Base-by-base conservation (phyloP, 805 yeast genomes). In the Metschnikowia matae region DNA sequence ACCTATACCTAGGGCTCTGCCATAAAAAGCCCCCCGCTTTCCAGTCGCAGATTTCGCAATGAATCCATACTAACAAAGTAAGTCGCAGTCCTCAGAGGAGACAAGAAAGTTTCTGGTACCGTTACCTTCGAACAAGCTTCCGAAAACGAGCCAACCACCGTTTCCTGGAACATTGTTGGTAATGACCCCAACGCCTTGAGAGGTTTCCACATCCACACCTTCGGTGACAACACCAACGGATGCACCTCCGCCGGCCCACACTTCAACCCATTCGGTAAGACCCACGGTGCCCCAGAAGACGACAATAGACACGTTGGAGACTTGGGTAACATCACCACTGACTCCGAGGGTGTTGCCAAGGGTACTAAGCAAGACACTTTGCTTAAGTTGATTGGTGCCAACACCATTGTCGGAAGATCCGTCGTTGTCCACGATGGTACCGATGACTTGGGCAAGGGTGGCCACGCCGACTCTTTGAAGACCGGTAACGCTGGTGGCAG, bases 161-260 rank as follows among this genome's bases (percentile, higher is more conserved):
- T 94, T 61, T 62, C 90, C 20, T 94, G 89, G 84, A 95, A 92
- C 64, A 87, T 94, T 67, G 65, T 82, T 51, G 99, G 99, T 70
- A 89, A 90, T 74, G 84, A 82, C 59, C 77, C 97, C 54, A 85
- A 88, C 65, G 92, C 96, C 46, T 75, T 80, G 68, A 85, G 96
- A 74, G 99, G 99, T 48, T 92, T 94, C 96, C 99, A 94, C 81
- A 77, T 94, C 68, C 99, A 94, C 75, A 86, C 89, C 68, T 94
- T 94, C 66, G 99, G 99, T 77, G 99, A 94, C 79, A 89, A 89
- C 84, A 89, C 99, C 75, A 94, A 94, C 71, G 99, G 99, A 60
- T 94, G 99, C 78, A 92, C 96, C 54, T 88, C 96, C 59, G 97
- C 97, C 49, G 97, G 97, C 67, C 96, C 97, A 53, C 97, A 91